A percentile compares a stretch with the other conserved stretches of the same genome.
phyloP scores from a whole-genome alignment of 2,329 filamentous ascomycete genomes.

The Exutisphaerella laricina region DNA sequence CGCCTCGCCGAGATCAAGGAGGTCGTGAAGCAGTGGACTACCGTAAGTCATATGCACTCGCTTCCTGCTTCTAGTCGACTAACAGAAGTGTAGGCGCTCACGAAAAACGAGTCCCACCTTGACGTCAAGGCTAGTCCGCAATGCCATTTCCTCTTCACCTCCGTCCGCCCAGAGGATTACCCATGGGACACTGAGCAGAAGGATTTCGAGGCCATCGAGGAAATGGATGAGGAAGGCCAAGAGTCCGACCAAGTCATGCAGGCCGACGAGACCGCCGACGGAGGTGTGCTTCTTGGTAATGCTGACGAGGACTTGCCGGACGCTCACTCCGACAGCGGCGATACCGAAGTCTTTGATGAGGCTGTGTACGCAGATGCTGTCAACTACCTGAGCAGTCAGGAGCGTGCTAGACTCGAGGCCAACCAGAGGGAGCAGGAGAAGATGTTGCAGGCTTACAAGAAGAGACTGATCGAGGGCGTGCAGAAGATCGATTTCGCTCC shows the following conservation, averaged over 20 bases:
- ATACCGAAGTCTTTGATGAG: no score
- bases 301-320: no score
- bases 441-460: no score
- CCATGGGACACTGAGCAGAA: background rate
- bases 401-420: no score
- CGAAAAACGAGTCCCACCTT: slow-evolving; percentile 1
- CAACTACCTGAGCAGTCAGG: no score
- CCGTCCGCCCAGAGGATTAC: background rate
- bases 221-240: background rate
- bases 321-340: no score
- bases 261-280: background rate
- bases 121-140: slow-evolving; percentile 2
- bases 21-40: slow-evolving; percentile 38
- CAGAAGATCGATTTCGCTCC: no score
- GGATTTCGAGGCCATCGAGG: background rate
- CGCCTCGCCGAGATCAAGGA: slow-evolving; percentile 40
- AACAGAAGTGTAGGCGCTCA: background rate
- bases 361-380: no score
- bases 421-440: no score
- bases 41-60: slow-evolving; percentile 10
- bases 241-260: no score
- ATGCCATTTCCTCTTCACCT: background rate
- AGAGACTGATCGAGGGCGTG: no score
- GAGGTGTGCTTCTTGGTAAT: background rate
- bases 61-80: background rate